phyloP scores from a whole-genome alignment of 2,329 filamentous ascomycete species.

The Chaetomiaceae sp. region DNA sequence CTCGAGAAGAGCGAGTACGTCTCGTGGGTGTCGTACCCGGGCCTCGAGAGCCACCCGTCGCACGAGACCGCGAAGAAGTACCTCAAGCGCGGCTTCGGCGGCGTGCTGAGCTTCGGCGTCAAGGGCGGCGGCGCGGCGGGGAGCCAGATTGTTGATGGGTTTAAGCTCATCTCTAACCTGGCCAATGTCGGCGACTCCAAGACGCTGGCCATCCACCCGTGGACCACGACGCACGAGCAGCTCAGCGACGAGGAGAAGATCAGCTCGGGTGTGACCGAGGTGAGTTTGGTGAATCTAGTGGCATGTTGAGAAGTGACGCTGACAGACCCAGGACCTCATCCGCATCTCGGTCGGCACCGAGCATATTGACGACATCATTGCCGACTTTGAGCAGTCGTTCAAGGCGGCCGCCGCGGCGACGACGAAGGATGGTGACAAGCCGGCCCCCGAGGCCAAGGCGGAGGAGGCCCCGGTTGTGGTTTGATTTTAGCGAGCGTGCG shows the following conservation, averaged over 20 bases:
- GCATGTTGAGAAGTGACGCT: background rate
- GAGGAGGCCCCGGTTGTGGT: slow-evolving; percentile 38
- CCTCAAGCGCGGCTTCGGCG: slow-evolving; percentile 76
- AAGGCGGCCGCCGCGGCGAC: slow-evolving; percentile 50
- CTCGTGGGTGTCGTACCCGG: slow-evolving; percentile 90
- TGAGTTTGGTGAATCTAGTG: slow-evolving; percentile 28
- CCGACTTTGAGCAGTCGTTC: slow-evolving; percentile 91
- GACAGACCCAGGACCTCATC: slow-evolving; percentile 65
- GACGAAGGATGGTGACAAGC: slow-evolving; percentile 31
- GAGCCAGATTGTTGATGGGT: slow-evolving; percentile 83
- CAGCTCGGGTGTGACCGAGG: slow-evolving; percentile 76
- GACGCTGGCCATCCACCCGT: slow-evolving; percentile 91
- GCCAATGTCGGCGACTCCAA: slow-evolving; percentile 96
- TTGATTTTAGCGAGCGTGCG: slow-evolving; percentile 25
- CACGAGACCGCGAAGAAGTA: slow-evolving; percentile 84
- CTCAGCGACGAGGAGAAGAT: slow-evolving; percentile 75
- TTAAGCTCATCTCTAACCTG: slow-evolving; percentile 92
- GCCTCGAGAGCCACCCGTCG: slow-evolving; percentile 74
- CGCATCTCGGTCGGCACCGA: slow-evolving; percentile 93
- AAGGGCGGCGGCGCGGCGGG: slow-evolving; percentile 84
- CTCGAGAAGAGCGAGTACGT: slow-evolving; percentile 80
- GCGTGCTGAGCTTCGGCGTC: slow-evolving; percentile 88
- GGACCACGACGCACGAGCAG: slow-evolving; percentile 94
- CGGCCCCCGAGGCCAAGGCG: slow-evolving; percentile 31
- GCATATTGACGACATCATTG: slow-evolving; percentile 96